Conservation (phyloP, 2,329 filamentous ascomycete species). For the Aspergillus glaucus region DNA sequence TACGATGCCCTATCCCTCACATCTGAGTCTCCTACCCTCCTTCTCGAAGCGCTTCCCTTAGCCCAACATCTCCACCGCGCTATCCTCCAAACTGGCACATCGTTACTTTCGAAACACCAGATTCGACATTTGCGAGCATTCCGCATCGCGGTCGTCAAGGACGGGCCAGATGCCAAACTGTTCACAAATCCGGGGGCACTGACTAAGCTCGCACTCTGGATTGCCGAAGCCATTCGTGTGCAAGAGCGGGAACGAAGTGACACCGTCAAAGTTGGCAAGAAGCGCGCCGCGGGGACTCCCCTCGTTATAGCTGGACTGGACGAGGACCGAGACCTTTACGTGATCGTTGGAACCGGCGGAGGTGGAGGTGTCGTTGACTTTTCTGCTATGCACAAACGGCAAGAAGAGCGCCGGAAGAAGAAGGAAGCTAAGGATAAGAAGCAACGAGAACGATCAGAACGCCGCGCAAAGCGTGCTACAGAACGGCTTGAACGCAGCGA, state of each 20-base stretch:
- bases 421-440: constrained; percentile 58
- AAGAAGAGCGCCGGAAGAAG: constrained; percentile 57
- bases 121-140: constrained; percentile 90
- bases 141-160: constrained; percentile 91
- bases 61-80: constrained; percentile 87
- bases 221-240: constrained; percentile 84
- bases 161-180: constrained; percentile 82
- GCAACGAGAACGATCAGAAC: constrained; percentile 59
- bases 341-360: constrained; percentile 87
- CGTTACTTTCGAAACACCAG: constrained; percentile 85
- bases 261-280: constrained; percentile 46
- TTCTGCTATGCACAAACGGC: constrained; percentile 61
- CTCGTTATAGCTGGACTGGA: constrained; percentile 87
- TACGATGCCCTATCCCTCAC: constrained; percentile 51
- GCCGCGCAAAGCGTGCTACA: constrained; percentile 51
- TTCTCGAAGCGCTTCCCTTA: constrained; percentile 70
- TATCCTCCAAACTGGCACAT: constrained; percentile 87
- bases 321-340: constrained; percentile 77
- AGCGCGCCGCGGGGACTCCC: constrained; percentile 57
- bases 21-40: constrained; percentile 41
- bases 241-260: constrained; percentile 79
- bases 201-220: constrained; percentile 89
- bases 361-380: constrained; percentile 67
- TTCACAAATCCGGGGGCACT: constrained; percentile 91
- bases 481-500: constrained; percentile 46